These are phyloP conservation scores for Aciculosporium take DNA, from an alignment of 2,329 filamentous ascomycete species.

Conservation along the genomic window DNA sequence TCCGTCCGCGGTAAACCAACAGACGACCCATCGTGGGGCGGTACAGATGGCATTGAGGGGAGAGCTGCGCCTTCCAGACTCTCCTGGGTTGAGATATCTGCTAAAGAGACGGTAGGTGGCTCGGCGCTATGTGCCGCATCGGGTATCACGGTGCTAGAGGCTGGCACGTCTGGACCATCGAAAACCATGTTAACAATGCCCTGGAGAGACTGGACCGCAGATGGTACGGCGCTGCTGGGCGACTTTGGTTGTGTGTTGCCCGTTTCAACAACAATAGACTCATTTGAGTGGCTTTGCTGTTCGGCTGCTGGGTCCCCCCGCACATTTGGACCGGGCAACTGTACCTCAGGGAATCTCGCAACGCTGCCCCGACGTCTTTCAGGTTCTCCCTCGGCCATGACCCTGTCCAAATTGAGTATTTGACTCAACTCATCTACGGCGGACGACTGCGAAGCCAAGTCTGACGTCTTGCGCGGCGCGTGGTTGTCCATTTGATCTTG, in stretches of 20 bases:
- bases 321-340: background rate
- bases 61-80: constrained; percentile 12
- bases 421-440: constrained; percentile 9
- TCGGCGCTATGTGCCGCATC: constrained; percentile 11
- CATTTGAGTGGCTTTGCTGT: background rate
- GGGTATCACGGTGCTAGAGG: constrained; percentile 11
- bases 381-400: background rate
- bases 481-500: constrained; percentile 2
- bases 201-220: constrained; percentile 11
- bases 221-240: constrained; percentile 8
- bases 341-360: background rate
- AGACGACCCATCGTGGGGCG: constrained; percentile 7
- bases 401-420: constrained; percentile 8
- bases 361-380: background rate
- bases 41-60: constrained; percentile 11
- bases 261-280: background rate
- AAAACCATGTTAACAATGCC: constrained; percentile 11
- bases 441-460: background rate
- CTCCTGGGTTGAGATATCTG: constrained; percentile 21
- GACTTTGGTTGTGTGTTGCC: background rate
- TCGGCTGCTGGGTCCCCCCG: background rate
- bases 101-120: constrained; percentile 23
- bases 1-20: constrained; percentile 7
- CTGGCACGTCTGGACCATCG: constrained; percentile 7
- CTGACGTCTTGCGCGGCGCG: background rate